Base-by-base conservation (phyloP, 2,329 filamentous ascomycete species). In the Exophiala lecanii-corni region DNA sequence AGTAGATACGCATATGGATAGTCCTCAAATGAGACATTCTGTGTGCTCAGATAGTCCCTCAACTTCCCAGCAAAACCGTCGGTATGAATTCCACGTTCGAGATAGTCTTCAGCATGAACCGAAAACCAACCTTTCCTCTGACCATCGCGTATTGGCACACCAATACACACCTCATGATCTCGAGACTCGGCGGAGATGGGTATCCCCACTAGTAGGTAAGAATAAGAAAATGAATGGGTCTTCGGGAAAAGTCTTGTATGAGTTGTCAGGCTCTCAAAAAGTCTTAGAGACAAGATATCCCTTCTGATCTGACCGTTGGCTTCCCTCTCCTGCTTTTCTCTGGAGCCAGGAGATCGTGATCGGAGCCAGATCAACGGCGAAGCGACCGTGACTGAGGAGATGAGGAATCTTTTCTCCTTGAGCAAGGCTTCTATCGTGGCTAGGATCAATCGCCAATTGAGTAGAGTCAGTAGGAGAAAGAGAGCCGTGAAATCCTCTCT, bases 1-100 rank as follows among this genome's bases (percentile, higher is more conserved):
- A 86, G 70, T 3, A 89, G 68, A 54, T 87, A 88, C 0, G 79
- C 82, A 55, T 81, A 71, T 9, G 80, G 76, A 63, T 84, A 89
- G 34, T 71, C 66, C 2, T 69, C 58, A 37, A 77, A 75, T 45
- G 80, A 68, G n/a, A 79, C 67, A 9, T 71, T 70, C 76, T 88
- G 50, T n/a, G 34, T 21, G 18, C 18, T 61, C 51, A 89, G 69
- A 57, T 79, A 84, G 2, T 56, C 57, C 45, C 79, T 69, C 17
- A 89, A 61, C 60, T 86, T 89, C 6, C 70, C 74, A 17, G 78
- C 72, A 12, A 88, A 67, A 2, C 76, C 76, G n/a, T 73, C 57
- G 1, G 69, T 57, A 1, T 65, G 63, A 30, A 63, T 58, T 4
- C 77, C 77, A 36, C 81, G 71, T 28, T 72, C 68, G 2, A 88